A percentile compares a stretch with the other conserved stretches of the same genome.
Evolutionary conservation across 805 yeast genomes (phyloP).

Genomic region (Barnettozyma pratensis): DNA sequence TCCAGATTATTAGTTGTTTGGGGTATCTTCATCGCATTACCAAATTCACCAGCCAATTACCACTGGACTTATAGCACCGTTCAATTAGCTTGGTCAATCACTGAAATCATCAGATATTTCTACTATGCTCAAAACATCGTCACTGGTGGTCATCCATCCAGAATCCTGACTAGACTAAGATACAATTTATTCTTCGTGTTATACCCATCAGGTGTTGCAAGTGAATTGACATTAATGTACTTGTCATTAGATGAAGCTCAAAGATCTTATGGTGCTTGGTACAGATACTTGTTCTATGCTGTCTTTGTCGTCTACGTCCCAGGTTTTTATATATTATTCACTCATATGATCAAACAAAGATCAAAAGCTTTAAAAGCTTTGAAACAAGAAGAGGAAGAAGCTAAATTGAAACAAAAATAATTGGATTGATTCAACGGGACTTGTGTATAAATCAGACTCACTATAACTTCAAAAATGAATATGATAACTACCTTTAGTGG

Average conservation of each 20-base stretch:
- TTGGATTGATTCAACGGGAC: neutral
- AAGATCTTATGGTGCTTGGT: constrained; percentile 40
- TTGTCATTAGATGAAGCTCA: constrained; percentile 70
- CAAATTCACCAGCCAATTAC: constrained; percentile 58
- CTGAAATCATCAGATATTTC: constrained; percentile 88
- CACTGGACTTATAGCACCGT: constrained; percentile 62
- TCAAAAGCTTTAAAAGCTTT: constrained; percentile 57
- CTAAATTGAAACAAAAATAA: constrained; percentile 1
- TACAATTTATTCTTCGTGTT: constrained; percentile 78
- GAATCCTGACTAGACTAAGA: constrained; percentile 60
- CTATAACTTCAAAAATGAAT: neutral
- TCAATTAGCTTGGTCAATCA: constrained; percentile 82
- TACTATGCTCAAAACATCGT: constrained; percentile 71
- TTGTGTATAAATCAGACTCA: neutral
- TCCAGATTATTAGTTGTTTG: constrained; percentile 78
- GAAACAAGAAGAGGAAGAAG: constrained; percentile 4
- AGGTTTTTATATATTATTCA: constrained; percentile 77
- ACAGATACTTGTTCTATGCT: constrained; percentile 49
- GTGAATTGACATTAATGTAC: constrained; percentile 70
- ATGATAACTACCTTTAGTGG: no score
- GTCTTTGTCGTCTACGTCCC: constrained; percentile 72
- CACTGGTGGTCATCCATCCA: constrained; percentile 49
- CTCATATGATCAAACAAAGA: constrained; percentile 89
- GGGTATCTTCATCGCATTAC: constrained; percentile 76
- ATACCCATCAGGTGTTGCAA: constrained; percentile 90